Evolutionary conservation across 768 basidiomycete species (phyloP).

Genomic region (Psilocybe cyanescens): DNA sequence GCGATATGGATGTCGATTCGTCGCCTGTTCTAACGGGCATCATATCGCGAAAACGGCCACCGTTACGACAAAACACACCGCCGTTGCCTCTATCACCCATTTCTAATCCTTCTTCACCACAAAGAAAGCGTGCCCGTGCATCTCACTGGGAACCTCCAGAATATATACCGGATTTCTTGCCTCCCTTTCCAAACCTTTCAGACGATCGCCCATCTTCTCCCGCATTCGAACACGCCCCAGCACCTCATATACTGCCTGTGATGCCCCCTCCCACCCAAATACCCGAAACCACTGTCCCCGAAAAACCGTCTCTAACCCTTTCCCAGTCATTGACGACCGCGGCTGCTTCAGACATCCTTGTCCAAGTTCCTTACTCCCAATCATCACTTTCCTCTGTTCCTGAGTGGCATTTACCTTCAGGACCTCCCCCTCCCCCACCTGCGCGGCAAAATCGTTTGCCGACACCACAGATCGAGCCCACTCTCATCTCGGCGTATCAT

Average conservation of each 20-base stretch:
- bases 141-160: conserved; percentile 63
- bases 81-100: conserved; percentile 57
- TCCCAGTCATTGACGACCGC: conserved; percentile 48
- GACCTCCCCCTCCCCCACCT: conserved; percentile 24
- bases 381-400: conserved; percentile 69
- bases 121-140: conserved; percentile 60
- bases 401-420: conserved; percentile 71
- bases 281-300: conserved; percentile 36
- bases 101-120: conserved; percentile 59
- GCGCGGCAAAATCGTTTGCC: conserved; percentile 35
- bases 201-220: conserved; percentile 34
- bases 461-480: conserved; percentile 62
- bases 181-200: conserved; percentile 59
- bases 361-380: conserved; percentile 74
- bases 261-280: conserved; percentile 33
- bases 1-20: conserved; percentile 34
- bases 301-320: conserved; percentile 44
- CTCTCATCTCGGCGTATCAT: conserved; percentile 73
- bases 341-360: conserved; percentile 69
- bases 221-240: conserved; percentile 23
- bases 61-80: conserved; percentile 37
- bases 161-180: conserved; percentile 68
- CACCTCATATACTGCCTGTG: conserved; percentile 40
- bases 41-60: conserved; percentile 30
- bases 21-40: conserved; percentile 18